Conservation (phyloP, 805 yeast species). For the Zygosaccharomyces lentus region DNA sequence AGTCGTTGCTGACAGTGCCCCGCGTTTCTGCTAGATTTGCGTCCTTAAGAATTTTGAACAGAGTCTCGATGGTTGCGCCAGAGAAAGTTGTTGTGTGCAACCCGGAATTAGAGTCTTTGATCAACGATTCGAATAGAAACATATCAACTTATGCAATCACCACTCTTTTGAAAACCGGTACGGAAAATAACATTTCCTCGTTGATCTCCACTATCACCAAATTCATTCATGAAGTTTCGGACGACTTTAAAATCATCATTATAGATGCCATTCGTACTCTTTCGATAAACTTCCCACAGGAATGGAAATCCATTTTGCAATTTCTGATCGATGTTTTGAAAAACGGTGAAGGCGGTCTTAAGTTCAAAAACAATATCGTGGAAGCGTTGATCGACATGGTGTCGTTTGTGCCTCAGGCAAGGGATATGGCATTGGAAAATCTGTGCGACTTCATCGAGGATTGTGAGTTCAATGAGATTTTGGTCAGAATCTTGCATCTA, state of each 20-base stretch:
- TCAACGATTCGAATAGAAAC: conserved; percentile 84
- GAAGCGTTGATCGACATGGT: conserved; percentile 92
- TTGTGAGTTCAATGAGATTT: conserved; percentile 91
- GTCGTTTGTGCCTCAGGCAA: conserved; percentile 76
- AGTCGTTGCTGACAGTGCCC: conserved; percentile 76
- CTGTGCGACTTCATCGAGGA: conserved; percentile 97
- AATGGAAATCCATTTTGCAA: conserved; percentile 73
- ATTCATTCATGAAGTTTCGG: conserved; percentile 89
- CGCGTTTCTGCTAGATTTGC: conserved; percentile 87
- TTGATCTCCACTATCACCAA: conserved; percentile 81
- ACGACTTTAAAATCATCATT: conserved; percentile 91
- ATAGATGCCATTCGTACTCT: conserved; percentile 91
- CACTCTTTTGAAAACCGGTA: conserved; percentile 90
- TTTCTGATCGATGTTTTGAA: conserved; percentile 81
- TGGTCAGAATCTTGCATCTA: conserved; percentile 87
- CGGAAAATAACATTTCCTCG: conserved; percentile 82
- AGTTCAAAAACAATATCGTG: conserved; percentile 79
- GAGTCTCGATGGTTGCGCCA: conserved; percentile 76
- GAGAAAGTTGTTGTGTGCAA: conserved; percentile 75
- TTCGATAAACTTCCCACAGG: conserved; percentile 89
- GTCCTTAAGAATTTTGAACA: conserved; percentile 85
- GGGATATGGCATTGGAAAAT: conserved; percentile 77
- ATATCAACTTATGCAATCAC: conserved; percentile 97
- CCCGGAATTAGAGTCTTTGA: conserved; percentile 77
- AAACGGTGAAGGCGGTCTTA: conserved; percentile 80